These are phyloP conservation scores for Oryza longistaminata DNA, from an alignment of 176 grass and related monocot genomes.

Conservation along the genomic window DNA sequence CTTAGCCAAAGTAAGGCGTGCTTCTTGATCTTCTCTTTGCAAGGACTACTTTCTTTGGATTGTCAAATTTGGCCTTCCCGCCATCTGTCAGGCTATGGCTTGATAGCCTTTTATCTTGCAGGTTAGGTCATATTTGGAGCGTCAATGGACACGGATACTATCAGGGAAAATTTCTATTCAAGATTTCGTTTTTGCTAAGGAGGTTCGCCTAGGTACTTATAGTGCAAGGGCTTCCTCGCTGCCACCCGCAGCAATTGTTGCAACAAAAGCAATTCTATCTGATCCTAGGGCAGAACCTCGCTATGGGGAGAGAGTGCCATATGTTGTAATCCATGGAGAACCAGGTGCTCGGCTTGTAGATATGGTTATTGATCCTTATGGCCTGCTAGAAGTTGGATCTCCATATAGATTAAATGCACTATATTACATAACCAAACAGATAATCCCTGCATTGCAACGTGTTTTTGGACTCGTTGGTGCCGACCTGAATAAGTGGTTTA, in stretches of 20 bases:
- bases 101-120: slow-evolving; percentile 42
- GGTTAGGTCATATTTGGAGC: slow-evolving; percentile 84
- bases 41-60: slow-evolving; percentile 25
- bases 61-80: not conserved
- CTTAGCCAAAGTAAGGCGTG: slow-evolving; percentile 59
- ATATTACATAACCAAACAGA: slow-evolving; percentile 96
- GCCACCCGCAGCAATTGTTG: slow-evolving; percentile 91
- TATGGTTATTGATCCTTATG: slow-evolving; percentile 88
- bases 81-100: slow-evolving; percentile 8
- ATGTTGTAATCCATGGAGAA: slow-evolving; percentile 91
- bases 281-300: slow-evolving; percentile 84
- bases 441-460: slow-evolving; percentile 87
- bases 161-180: slow-evolving; percentile 75
- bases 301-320: slow-evolving; percentile 79
- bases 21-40: slow-evolving; percentile 28
- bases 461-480: slow-evolving; percentile 80
- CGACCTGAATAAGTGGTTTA: slow-evolving; percentile 80
- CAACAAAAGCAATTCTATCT: slow-evolving; percentile 67
- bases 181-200: slow-evolving; percentile 96
- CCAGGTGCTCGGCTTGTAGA: slow-evolving; percentile 85
- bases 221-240: slow-evolving; percentile 64
- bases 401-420: slow-evolving; percentile 75
- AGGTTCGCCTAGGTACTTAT: slow-evolving; percentile 82
- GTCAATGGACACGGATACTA: slow-evolving; percentile 85
- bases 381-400: slow-evolving; percentile 65